Evolutionary conservation across 1,284 basidiomycete species (phyloP), one percentile per base, ranked within the genome.

Genomic region (Mixia osmundae): DNA sequence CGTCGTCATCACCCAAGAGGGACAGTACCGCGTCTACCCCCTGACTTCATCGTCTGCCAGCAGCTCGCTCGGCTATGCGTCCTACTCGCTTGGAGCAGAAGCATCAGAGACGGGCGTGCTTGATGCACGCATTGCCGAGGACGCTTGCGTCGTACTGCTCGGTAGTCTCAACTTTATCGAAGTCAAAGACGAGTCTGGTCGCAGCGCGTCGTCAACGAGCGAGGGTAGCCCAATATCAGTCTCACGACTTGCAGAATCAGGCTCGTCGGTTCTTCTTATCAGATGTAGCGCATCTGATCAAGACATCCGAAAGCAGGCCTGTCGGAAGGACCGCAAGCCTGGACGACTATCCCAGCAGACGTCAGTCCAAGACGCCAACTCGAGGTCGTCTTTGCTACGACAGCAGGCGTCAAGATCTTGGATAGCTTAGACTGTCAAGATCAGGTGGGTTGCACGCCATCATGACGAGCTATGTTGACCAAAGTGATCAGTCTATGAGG

Each of bases 1-100:
- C 24, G 71, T 76, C 1, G 69, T 89, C 5, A 59, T 97, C 21
- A 82, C 85, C 47, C 83, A 91, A 54, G 83, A 94, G 49, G 89
- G 89, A 12, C 65, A 69, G 7, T 94, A 91, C 53, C 67, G 89
- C 27, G 53, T 94, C 14, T 94, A 95, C 54, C 74, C 87, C 54
- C 63, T 94, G 15, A 54, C 56, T 10, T n/a, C 21, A n/a, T 8
- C 35, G 37, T 3, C 31, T 16, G 7, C 49, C 39, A 42, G 49
- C 47, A 37, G 52, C 40, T 25, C 50, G 33, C 68, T 76, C 28
- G 72, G 76, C 47, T 91, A 89, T 53, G 63, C 68, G 36, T 80
- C 89, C 46, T 67, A 74, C 51, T 77, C 79, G 0, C 64, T 95
- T 1, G 85, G 85, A 3, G 61, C 63, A 7, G 82, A 91, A 32